phyloP scores from a whole-genome alignment of 768 basidiomycete genomes.

The Boletus speciosus region DNA sequence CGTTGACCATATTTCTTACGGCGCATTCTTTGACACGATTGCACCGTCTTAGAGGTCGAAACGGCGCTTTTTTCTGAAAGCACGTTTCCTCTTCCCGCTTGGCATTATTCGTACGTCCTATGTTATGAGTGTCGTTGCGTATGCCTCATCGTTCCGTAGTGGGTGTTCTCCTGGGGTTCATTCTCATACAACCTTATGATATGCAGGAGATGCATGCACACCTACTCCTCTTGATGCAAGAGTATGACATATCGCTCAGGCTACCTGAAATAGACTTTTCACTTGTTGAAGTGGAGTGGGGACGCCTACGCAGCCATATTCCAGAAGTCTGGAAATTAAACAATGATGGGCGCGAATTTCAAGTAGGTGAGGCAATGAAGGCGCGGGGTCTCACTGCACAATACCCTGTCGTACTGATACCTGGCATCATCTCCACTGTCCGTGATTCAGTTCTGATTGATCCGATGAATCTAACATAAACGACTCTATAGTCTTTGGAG shows the following conservation, averaged over 20 bases:
- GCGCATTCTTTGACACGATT: background rate
- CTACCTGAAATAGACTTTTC: conserved; percentile 66
- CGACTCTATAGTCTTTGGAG: conserved; percentile 63
- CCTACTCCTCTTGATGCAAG: conserved; percentile 60
- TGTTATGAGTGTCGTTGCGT: background rate
- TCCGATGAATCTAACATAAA: background rate
- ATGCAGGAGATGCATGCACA: conserved; percentile 68
- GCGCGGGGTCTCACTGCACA: conserved; percentile 62
- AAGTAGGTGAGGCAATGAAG: conserved; percentile 67
- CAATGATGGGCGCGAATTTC: conserved; percentile 76
- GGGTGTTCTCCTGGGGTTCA: conserved; percentile 60
- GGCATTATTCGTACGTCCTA: conserved; percentile 56
- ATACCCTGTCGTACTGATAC: conserved; percentile 81
- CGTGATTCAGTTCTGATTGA: conserved; percentile 19
- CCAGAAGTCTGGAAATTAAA: conserved; percentile 83
- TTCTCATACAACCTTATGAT: conserved; percentile 63
- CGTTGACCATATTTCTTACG: background rate
- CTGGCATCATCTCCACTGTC: conserved; percentile 87
- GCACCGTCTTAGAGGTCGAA: conserved; percentile 11
- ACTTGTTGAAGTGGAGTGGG: conserved; percentile 70
- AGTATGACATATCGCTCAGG: conserved; percentile 64
- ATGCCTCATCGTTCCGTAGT: conserved; percentile 39
- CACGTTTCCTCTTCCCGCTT: conserved; percentile 64
- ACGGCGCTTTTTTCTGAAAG: conserved; percentile 24
- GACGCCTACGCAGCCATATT: conserved; percentile 58